Base-by-base conservation (phyloP, 2,329 filamentous ascomycete genomes). In the Zelopaecilomyces penicillatus region DNA sequence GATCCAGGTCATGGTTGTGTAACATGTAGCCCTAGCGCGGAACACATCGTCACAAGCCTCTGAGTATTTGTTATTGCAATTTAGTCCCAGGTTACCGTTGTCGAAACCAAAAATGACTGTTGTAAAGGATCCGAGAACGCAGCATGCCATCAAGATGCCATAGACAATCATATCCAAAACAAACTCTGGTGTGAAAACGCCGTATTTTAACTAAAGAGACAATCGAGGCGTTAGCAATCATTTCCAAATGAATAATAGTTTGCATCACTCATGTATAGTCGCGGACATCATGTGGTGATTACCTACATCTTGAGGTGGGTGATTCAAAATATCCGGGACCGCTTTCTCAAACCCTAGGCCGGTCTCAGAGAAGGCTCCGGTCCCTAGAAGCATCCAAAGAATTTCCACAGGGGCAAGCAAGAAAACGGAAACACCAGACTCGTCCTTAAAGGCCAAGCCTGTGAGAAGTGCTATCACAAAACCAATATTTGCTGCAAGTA, bases 341-440 rank as follows among this genome's bases (percentile, higher is more conserved):
- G 83, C 82, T 37, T 72, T 65, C 60, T 87, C 83, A 63, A 85
- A 82, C 3, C 83, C 83, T 5, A 87, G 70, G 40, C 83, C 83
- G 68, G 86, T 85, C 53, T 85, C 83, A 1, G 82, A 82, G 50
- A 86, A 73, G 1, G 76, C 78, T 41, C 79, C 83, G 1, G 82
- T 86, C 42, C 85, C 76, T 74, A 87, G 83, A 57, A 86, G 82
- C 57, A 87, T 81, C 80, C 81, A 87, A 30, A 87, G 71, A 50
- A 87, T 85, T 51, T 87, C 79, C 9, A 87, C 78, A 0, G 83
- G 83, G 0, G 81, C 72, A 9, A 87, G 69, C 0, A 82, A 80
- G 58, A 86, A 87, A 9, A 86, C 78, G 0, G 82, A 86, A 28
- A 83, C 69, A 2, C 71, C 67, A n/a, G 66, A 66, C 0, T 59